phyloP scores from a whole-genome alignment of 306 rosid species.

The Lathyrus sativus region DNA sequence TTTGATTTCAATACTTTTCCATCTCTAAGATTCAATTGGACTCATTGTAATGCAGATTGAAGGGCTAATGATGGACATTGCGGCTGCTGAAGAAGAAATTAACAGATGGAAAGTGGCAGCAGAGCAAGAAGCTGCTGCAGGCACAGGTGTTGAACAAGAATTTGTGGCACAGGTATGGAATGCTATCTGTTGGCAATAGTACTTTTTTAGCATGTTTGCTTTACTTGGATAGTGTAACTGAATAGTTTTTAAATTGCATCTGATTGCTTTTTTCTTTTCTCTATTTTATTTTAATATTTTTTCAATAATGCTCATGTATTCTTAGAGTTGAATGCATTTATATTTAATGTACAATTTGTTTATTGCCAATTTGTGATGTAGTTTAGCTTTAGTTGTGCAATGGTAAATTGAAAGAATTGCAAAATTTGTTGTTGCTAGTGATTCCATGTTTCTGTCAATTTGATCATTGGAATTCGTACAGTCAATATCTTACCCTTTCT shows the following conservation, averaged over 20 bases:
- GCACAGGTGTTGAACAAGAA: constrained; percentile 89
- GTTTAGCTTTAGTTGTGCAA: constrained; percentile 26
- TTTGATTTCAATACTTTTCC: constrained; percentile 32
- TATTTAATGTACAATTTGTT: not conserved
- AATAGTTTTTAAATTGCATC: not conserved
- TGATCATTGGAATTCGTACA: constrained; percentile 10
- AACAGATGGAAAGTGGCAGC: constrained; percentile 97
- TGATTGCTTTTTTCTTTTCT: constrained; percentile 12
- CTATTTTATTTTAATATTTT: not conserved
- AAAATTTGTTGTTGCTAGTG: not conserved
- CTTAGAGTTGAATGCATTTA: constrained; percentile 20
- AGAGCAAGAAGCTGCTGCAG: constrained; percentile 99
- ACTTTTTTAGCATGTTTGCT: constrained; percentile 8
- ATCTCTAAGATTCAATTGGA: constrained; percentile 24
- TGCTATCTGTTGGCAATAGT: constrained; percentile 25
- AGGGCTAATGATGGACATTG: constrained; percentile 97
- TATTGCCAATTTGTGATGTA: not conserved
- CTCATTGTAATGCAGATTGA: constrained; percentile 65
- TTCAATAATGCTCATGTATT: not conserved
- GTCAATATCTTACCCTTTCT: constrained; percentile 18
- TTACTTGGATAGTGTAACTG: not conserved
- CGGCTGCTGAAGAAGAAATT: constrained; percentile 97
- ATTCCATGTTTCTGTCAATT: constrained; percentile 24
- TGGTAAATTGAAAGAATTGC: constrained; percentile 12
- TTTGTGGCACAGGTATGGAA: constrained; percentile 83